phyloP scores from a whole-genome alignment of 1,284 basidiomycete genomes.

The Mrakiaceae sp. region DNA sequence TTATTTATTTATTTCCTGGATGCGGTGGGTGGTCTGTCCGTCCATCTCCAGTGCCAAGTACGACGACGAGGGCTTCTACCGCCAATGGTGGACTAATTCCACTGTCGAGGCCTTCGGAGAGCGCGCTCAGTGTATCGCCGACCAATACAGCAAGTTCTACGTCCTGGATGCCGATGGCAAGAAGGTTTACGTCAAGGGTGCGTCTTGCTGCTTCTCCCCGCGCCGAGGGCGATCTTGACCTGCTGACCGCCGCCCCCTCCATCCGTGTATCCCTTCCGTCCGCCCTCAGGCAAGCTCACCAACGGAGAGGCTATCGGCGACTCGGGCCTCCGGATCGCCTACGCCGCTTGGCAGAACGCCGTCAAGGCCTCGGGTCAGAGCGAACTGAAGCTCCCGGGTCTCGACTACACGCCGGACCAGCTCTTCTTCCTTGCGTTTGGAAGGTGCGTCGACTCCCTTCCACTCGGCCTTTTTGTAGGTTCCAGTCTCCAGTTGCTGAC shows the following conservation, averaged over 20 bases:
- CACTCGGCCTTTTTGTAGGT: background rate
- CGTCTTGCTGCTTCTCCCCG: conserved; percentile 29
- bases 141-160: conserved; percentile 76
- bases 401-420: conserved; percentile 68
- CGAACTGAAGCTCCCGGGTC: conserved; percentile 59
- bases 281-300: conserved; percentile 35
- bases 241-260: conserved; percentile 48
- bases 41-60: conserved; percentile 56
- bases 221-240: conserved; percentile 39
- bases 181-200: conserved; percentile 70
- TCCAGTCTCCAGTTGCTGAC: background rate
- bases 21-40: conserved; percentile 1
- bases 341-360: conserved; percentile 74
- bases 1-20: too few relatives aligned
- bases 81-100: conserved; percentile 67
- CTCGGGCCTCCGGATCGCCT: conserved; percentile 70
- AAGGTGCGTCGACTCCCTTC: conserved; percentile 43
- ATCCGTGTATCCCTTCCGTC: conserved; percentile 1
- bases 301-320: conserved; percentile 87
- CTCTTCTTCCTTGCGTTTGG: conserved; percentile 81
- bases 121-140: conserved; percentile 74
- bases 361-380: conserved; percentile 38
- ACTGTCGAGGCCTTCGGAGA: conserved; percentile 75
- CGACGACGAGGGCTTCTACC: conserved; percentile 43
- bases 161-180: conserved; percentile 76